A percentile compares a stretch with the other conserved stretches of the same genome.
phyloP scores from a whole-genome alignment of 164 flowering plant species.

The Vitis cinerea region DNA sequence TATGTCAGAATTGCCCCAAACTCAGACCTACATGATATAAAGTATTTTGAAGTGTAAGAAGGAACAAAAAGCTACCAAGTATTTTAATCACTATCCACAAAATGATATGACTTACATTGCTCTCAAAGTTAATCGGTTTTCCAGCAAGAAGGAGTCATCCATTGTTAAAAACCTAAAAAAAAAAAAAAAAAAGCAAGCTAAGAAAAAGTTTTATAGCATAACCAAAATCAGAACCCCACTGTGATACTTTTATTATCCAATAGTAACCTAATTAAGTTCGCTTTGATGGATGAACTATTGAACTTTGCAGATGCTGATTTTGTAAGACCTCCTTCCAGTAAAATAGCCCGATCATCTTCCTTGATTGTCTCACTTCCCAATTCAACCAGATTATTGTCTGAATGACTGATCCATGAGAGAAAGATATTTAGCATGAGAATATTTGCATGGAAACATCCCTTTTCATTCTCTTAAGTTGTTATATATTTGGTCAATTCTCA shows the following conservation, averaged over 20 bases:
- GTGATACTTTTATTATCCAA: no score
- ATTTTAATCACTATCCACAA: neutral
- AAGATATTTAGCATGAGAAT: slow-evolving; percentile 6
- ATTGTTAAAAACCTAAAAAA: slow-evolving; percentile 68
- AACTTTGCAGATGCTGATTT: slow-evolving; percentile 74
- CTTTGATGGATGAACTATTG: slow-evolving; percentile 55
- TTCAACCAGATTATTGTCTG: slow-evolving; percentile 82
- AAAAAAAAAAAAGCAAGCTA: neutral
- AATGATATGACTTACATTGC: slow-evolving; percentile 59
- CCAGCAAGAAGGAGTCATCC: slow-evolving; percentile 88
- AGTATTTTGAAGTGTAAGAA: neutral
- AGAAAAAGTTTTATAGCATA: slow-evolving; percentile 2
- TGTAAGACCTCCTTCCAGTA: slow-evolving; percentile 91
- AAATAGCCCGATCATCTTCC: slow-evolving; percentile 83
- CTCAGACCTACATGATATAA: slow-evolving; percentile 67
- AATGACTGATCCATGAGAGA: slow-evolving; percentile 51
- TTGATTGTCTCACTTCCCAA: slow-evolving; percentile 60
- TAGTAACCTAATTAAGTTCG: slow-evolving; percentile 69
- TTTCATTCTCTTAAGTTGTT: neutral
- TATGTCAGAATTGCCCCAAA: slow-evolving; percentile 75
- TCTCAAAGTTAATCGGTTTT: slow-evolving; percentile 74
- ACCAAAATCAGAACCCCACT: neutral
- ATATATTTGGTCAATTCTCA: neutral
- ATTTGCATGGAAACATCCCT: neutral
- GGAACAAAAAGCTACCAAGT: slow-evolving; percentile 3